phyloP scores from a whole-genome alignment of 257 asterid genomes.

The Petunia secreta region DNA sequence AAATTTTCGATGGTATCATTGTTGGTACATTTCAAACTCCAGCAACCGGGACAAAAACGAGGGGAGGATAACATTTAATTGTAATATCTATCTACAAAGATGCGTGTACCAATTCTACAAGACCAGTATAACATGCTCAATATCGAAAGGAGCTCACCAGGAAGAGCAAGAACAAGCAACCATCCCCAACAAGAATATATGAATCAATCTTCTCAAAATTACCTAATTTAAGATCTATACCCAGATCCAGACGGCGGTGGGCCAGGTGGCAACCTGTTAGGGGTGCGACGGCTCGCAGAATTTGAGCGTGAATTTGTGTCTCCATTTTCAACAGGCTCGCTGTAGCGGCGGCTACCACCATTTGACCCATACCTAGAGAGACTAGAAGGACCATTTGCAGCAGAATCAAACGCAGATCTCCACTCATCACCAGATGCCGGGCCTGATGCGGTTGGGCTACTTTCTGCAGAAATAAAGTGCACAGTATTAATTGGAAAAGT shows the following conservation, averaged over 20 bases:
- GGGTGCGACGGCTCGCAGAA: conserved; percentile 85
- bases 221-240: conserved; percentile 62
- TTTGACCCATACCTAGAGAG: conserved; percentile 59
- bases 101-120: conserved; percentile 45
- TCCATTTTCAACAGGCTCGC: conserved; percentile 82
- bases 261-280: conserved; percentile 88
- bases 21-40: conserved; percentile 44
- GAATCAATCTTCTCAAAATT: conserved; percentile 47
- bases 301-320: conserved; percentile 55
- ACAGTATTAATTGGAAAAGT: background rate
- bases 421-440: conserved; percentile 86
- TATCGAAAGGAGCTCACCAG: conserved; percentile 48
- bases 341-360: conserved; percentile 72
- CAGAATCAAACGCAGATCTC: conserved; percentile 94
- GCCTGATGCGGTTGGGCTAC: conserved; percentile 77
- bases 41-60: conserved; percentile 46
- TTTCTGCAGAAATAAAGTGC: conserved; percentile 49
- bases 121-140: conserved; percentile 49
- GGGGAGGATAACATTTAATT: conserved; percentile 39
- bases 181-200: conserved; percentile 56
- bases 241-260: conserved; percentile 85
- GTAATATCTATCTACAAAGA: conserved; percentile 67
- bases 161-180: conserved; percentile 44
- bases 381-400: conserved; percentile 68
- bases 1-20: conserved; percentile 27